Evolutionary conservation across 768 basidiomycete genomes (phyloP).

Genomic region (Phaffia tasmanica): DNA sequence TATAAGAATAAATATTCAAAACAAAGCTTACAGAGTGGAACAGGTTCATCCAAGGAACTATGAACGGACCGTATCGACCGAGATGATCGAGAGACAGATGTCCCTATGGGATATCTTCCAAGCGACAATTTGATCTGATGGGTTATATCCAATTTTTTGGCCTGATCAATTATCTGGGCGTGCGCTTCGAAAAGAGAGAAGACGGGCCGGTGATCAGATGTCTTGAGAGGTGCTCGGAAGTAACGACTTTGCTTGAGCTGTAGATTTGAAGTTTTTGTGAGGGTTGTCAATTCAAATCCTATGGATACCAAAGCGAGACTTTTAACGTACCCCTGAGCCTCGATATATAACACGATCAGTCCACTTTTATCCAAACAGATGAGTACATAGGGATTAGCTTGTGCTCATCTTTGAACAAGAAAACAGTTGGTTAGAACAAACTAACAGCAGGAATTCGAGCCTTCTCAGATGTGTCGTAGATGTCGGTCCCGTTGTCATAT

Average conservation of each 20-base stretch:
- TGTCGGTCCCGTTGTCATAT: conserved; percentile 47
- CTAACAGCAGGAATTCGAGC: conserved; percentile 68
- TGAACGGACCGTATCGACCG: conserved; percentile 27
- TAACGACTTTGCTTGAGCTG: conserved; percentile 64
- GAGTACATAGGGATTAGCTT: conserved; percentile 7
- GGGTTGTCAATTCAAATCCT: background rate
- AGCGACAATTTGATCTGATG: conserved; percentile 15
- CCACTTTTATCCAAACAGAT: background rate
- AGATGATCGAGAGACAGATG: conserved; percentile 64
- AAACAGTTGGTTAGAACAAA: background rate
- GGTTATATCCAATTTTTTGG: conserved; percentile 54
- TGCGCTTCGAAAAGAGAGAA: conserved; percentile 70
- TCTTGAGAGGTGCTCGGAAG: conserved; percentile 66
- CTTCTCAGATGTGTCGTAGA: conserved; percentile 93
- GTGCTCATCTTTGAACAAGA: background rate
- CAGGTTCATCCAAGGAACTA: conserved; percentile 38
- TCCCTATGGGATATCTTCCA: background rate
- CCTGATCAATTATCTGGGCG: conserved; percentile 65
- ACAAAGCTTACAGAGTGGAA: conserved; percentile 45
- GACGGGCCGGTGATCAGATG: conserved; percentile 96
- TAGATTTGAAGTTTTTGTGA: background rate
- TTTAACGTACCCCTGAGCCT: conserved; percentile 43
- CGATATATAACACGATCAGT: conserved; percentile 84
- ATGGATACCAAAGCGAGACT: background rate
- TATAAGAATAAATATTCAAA: conserved; percentile 38